Percentiles rank a stretch among this genome's conserved stretches.
Evolutionary conservation across 441 rosid genomes (phyloP).

Genomic region (Jatropha podagrica): DNA sequence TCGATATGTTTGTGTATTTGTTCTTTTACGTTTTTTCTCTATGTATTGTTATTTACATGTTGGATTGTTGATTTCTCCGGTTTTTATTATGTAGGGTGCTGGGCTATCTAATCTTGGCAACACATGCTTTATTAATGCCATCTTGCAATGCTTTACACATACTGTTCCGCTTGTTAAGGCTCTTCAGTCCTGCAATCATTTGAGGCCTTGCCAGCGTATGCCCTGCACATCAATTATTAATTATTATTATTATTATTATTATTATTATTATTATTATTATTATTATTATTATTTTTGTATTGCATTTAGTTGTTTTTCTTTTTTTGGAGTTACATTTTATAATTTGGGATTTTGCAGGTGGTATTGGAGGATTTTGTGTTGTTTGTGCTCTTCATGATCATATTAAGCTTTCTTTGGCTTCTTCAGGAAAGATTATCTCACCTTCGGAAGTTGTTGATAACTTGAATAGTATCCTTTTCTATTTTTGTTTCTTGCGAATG

Average conservation of each 20-base stretch:
- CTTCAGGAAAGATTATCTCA: constrained; percentile 42
- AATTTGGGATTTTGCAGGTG: constrained; percentile 43
- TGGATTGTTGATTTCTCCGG: background rate
- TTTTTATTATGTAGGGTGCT: constrained; percentile 57
- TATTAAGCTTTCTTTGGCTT: constrained; percentile 45
- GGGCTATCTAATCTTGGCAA: constrained; percentile 79
- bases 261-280: background rate
- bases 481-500: constrained; percentile 2
- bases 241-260: background rate
- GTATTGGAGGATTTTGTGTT: constrained; percentile 51
- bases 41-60: background rate
- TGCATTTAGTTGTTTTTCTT: background rate
- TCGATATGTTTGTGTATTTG: background rate
- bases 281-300: background rate
- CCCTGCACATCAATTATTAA: background rate
- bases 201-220: constrained; percentile 49
- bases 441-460: constrained; percentile 55
- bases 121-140: constrained; percentile 79
- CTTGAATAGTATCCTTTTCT: constrained; percentile 64
- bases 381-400: constrained; percentile 51
- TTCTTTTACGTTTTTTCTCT: background rate
- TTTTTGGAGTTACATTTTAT: constrained; percentile 7
- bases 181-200: constrained; percentile 42
- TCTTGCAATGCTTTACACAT: constrained; percentile 87
- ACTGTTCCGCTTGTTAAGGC: constrained; percentile 66